Percentiles rank a stretch among this genome's conserved stretches.
Evolutionary conservation across 768 basidiomycete genomes (phyloP).

Genomic region (Collybiopsis luxurians): DNA sequence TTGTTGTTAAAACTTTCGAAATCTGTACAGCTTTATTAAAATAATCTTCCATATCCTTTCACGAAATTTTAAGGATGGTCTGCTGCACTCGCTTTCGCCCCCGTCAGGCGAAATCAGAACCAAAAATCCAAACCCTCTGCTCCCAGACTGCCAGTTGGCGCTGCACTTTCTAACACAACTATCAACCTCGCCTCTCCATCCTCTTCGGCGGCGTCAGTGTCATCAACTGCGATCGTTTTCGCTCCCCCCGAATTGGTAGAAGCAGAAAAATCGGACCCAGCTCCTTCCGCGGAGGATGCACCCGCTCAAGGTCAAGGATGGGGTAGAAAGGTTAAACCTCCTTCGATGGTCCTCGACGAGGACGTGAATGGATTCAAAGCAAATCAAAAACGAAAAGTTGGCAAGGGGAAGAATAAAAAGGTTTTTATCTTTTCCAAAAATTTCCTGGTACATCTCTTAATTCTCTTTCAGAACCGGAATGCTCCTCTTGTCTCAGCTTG

Average conservation of each 20-base stretch:
- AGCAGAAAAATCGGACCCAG: neutral
- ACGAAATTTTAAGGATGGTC: slow-evolving; percentile 70
- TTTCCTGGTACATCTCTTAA: neutral
- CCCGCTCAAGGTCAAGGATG: slow-evolving; percentile 58
- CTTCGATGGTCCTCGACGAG: slow-evolving; percentile 87
- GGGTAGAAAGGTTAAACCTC: slow-evolving; percentile 89
- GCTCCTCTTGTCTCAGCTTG: slow-evolving; percentile 51
- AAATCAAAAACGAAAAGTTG: slow-evolving; percentile 50
- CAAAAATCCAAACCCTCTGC: slow-evolving; percentile 57
- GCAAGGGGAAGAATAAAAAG: slow-evolving; percentile 61
- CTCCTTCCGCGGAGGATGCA: slow-evolving; percentile 20
- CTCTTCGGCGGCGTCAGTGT: slow-evolving; percentile 22
- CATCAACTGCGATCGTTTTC: slow-evolving; percentile 63
- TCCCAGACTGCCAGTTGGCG: slow-evolving; percentile 60
- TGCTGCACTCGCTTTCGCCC: slow-evolving; percentile 85
- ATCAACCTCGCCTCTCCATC: slow-evolving; percentile 24
- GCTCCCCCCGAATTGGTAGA: slow-evolving; percentile 65
- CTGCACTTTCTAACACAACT: slow-evolving; percentile 39
- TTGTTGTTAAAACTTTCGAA: slow-evolving; percentile 45
- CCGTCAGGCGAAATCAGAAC: slow-evolving; percentile 59
- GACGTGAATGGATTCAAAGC: slow-evolving; percentile 82
- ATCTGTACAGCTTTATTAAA: slow-evolving; percentile 59
- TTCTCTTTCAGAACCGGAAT: slow-evolving; percentile 53
- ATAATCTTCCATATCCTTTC: slow-evolving; percentile 31
- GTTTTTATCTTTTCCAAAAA: slow-evolving; percentile 29